Base-by-base conservation (phyloP, 495 filamentous ascomycete genomes). In the Tuber microsphaerosporum region DNA sequence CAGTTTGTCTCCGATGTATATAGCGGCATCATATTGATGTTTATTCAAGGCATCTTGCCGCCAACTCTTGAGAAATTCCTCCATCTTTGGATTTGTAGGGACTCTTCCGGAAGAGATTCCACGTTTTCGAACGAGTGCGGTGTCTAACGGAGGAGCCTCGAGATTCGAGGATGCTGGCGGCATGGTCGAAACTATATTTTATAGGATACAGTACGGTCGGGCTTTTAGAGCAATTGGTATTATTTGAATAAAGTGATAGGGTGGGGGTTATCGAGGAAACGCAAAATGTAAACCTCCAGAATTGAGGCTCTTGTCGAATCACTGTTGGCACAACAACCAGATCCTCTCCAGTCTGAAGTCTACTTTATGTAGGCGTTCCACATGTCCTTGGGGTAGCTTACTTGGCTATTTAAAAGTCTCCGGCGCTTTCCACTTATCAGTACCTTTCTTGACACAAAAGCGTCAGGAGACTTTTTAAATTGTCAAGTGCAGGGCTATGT, bases 1-100 rank as follows among this genome's bases (percentile, higher is more conserved):
- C 76, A 98, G 87, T 87, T 99, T 98, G 86, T 99, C 95, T 37
- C 92, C 94, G 79, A 98, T 93, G 82, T 94, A 98, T 81, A 97
- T 93, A 72, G 96, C 96, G 16, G 95, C 90, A 70, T 97, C 94
- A 84, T 97, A 92, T 81, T 99, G 94, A 74, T 95, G 91, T 83
- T 95, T 97, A 83, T 94, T 92, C 76, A 94, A 84, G 75, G 94
- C 93, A 86, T 97, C 93, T 84, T 97, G 92, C 76, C 93, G 88
- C 95, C 95, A 99, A 78, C 90, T 90, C 76, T 93, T 90, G 71
- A 99, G 88, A 80, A 93, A 97, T 73, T 89, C 89, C 87, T 98
- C 93, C 95, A 98, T 98, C 71, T 75, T 82, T 46, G 80, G 72
- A 69, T 71, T 82, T 22, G 76, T 69, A 22, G 77, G 73, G 20